Evolutionary conservation across 2,329 filamentous ascomycete species (phyloP), one percentile per base, ranked within the genome.

Genomic region (Phialocephala subalpina): DNA sequence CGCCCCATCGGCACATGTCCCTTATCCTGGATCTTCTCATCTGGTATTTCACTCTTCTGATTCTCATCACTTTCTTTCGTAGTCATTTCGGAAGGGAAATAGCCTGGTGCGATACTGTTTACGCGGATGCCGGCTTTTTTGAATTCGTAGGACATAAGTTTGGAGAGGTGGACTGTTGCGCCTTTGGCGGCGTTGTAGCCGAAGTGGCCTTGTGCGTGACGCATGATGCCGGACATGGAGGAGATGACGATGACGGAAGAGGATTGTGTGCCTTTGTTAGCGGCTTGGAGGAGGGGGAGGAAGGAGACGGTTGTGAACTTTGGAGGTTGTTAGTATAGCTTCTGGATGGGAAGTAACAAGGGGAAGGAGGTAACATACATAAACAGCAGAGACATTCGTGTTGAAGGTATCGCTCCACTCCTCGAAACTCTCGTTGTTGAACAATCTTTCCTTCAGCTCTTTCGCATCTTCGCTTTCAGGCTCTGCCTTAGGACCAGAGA

Each of bases 341-440:
- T 27, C 29, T 38, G 11, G 20, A 12, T 9, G 8, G 36, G 53
- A 18, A 36, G 14, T 16, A 12, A 40, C 29, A 2, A 36, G 16
- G 18, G 27, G n/a, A 16, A 12, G n/a, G 40, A 18, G 6, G 6
- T 55, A 25, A 18, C 66, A 27, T 36, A 68, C 63, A 79, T 88
- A 90, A 0, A 89, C 82, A 29, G 84, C 81, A 0, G 86, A 83
- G 3, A 94, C 91, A 70, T 97, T 94, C 18, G 91, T 92, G 67
- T 87, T 86, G 80, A 90, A 94, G 0, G 87, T 87, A 40, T 84
- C 78, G 14, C 84, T 84, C 92, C 92, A 95, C 71, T 90, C 86
- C 45, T 91, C 86, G 62, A 91, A 83, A 0, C 80, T 85, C 16
- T 80, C 76, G 0, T 76, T 72, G 81, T 70, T 65, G 80, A 94